These are phyloP conservation scores for Penicillium sp. DNA, from an alignment of 2,329 filamentous ascomycete genomes.

Conservation along the genomic window DNA sequence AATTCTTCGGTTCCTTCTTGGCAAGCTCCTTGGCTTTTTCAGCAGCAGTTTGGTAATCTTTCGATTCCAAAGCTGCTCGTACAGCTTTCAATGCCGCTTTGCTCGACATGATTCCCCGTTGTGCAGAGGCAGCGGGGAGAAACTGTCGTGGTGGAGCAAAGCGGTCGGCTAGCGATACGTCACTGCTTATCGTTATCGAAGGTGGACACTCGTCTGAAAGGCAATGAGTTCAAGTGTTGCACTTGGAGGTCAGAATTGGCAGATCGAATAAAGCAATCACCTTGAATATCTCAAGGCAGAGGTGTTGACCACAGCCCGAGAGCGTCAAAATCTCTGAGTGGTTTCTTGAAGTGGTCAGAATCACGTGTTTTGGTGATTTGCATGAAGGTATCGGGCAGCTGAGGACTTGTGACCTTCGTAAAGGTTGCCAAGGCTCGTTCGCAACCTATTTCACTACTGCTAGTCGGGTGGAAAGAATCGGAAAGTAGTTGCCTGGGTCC, in stretches of 20 bases:
- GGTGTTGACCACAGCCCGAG: background rate
- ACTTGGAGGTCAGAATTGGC: background rate
- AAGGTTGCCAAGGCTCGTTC: background rate
- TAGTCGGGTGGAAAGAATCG: background rate
- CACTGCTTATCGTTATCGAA: constrained; percentile 23
- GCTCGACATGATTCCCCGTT: constrained; percentile 37
- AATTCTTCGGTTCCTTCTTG: constrained; percentile 70
- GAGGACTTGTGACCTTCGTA: background rate
- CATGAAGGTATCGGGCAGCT: background rate
- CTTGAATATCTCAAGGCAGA: background rate
- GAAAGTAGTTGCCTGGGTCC: background rate
- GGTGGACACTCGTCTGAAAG: background rate
- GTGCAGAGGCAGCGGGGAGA: constrained; percentile 21
- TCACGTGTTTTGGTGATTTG: background rate
- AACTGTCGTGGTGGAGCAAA: constrained; percentile 18
- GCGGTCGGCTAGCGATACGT: constrained; percentile 26
- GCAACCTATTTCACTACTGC: background rate
- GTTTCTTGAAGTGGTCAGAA: background rate
- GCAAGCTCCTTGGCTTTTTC: constrained; percentile 68
- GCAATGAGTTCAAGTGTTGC: background rate
- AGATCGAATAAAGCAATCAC: background rate
- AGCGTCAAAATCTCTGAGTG: background rate
- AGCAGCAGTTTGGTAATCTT: constrained; percentile 75
- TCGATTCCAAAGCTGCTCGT: constrained; percentile 70
- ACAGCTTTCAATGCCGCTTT: constrained; percentile 81